Evolutionary conservation across 140 eudicot genomes (phyloP).

Genomic region (Flaveria floridana): DNA sequence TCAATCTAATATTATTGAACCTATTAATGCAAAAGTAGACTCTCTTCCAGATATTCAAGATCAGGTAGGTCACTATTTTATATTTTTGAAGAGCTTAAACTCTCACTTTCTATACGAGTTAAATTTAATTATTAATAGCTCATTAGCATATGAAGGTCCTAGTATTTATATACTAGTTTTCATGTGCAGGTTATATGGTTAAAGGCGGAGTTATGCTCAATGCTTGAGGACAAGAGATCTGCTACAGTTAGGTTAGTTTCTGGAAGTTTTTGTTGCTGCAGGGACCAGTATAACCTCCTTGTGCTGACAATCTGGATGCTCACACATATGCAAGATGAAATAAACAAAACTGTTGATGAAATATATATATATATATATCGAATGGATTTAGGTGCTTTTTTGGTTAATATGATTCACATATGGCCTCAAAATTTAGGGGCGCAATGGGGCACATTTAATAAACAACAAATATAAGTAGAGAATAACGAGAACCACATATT

Average conservation of each 20-base stretch:
- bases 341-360: neutral
- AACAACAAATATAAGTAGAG: neutral
- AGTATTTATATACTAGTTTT: slow-evolving; percentile 25
- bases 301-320: neutral
- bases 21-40: slow-evolving; percentile 48
- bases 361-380: neutral
- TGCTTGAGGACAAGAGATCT: slow-evolving; percentile 94
- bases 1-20: slow-evolving; percentile 38
- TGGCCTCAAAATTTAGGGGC: neutral
- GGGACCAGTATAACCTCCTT: neutral
- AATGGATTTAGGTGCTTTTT: neutral
- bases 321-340: neutral
- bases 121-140: neutral
- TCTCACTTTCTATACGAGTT: neutral
- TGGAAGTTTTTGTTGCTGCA: slow-evolving; percentile 6
- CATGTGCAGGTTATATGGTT: slow-evolving; percentile 75
- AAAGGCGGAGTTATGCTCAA: slow-evolving; percentile 74
- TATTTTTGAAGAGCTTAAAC: slow-evolving; percentile 11
- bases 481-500: neutral
- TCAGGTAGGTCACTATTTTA: slow-evolving; percentile 51
- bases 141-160: neutral
- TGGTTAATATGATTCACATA: neutral
- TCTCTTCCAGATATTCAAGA: slow-evolving; percentile 76
- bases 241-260: slow-evolving; percentile 75
- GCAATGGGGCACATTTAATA: neutral